Evolutionary conservation across 805 yeast species (phyloP).

Genomic region (Clavispora carvajalis): DNA sequence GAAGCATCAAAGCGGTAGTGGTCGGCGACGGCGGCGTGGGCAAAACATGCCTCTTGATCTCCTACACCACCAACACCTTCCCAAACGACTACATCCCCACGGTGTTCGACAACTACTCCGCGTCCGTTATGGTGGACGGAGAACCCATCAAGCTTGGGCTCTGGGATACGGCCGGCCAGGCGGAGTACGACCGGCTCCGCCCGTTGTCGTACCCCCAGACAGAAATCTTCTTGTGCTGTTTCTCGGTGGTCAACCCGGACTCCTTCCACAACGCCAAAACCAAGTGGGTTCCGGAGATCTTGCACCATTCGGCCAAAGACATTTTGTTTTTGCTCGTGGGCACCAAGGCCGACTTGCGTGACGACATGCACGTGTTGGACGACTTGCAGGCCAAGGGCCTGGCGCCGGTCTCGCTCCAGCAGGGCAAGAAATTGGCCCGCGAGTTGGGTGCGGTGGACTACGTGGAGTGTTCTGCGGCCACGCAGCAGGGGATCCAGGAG

Average conservation of each 20-base stretch:
- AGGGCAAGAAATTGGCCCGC: conserved; percentile 63
- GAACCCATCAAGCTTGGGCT: conserved; percentile 79
- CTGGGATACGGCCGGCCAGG: conserved; percentile 97
- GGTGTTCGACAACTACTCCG: conserved; percentile 87
- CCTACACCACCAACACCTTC: conserved; percentile 87
- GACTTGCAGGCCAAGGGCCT: conserved; percentile 58
- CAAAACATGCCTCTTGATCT: conserved; percentile 80
- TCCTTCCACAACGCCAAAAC: conserved; percentile 75
- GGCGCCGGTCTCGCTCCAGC: conserved; percentile 55
- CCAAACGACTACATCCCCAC: conserved; percentile 94
- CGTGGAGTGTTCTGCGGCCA: conserved; percentile 86
- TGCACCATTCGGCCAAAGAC: conserved; percentile 74
- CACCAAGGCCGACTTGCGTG: conserved; percentile 83
- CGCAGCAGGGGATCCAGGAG: conserved; percentile 80
- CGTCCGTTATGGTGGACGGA: conserved; percentile 76
- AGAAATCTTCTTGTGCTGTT: conserved; percentile 80
- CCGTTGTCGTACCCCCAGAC: conserved; percentile 92
- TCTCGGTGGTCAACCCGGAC: conserved; percentile 75
- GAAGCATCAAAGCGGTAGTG: conserved; percentile 86
- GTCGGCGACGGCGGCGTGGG: conserved; percentile 97
- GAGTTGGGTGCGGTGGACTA: conserved; percentile 70
- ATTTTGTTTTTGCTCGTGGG: conserved; percentile 72
- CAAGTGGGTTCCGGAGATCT: conserved; percentile 76
- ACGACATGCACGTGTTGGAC: conserved; percentile 69
- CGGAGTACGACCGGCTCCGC: conserved; percentile 83